Percentiles rank a stretch among this genome's conserved stretches.
phyloP scores from a whole-genome alignment of 176 grass and related monocot species.

The Ensete ventricosum region DNA sequence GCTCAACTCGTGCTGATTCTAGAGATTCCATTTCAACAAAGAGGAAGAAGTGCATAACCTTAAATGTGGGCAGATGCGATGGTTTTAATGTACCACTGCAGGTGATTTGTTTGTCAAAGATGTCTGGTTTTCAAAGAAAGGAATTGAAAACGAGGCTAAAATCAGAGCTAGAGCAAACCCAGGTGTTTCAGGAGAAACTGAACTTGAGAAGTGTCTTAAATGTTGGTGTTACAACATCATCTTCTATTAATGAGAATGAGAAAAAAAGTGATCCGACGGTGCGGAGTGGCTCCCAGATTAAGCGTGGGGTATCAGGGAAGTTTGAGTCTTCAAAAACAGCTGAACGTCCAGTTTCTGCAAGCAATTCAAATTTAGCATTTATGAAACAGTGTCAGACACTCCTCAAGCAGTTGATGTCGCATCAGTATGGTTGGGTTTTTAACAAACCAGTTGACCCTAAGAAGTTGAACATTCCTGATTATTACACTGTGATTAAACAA shows the following conservation, averaged over 20 bases:
- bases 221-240: constrained; percentile 33
- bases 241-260: constrained; percentile 19
- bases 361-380: constrained; percentile 21
- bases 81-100: constrained; percentile 49
- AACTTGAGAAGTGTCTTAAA: constrained; percentile 8
- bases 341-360: background rate
- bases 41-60: constrained; percentile 85
- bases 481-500: constrained; percentile 66
- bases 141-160: constrained; percentile 51
- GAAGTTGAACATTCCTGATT: constrained; percentile 90
- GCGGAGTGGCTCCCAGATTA: constrained; percentile 24
- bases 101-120: constrained; percentile 46
- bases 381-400: constrained; percentile 68
- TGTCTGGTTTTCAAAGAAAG: constrained; percentile 58
- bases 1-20: constrained; percentile 45
- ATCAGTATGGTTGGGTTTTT: constrained; percentile 67
- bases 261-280: constrained; percentile 26
- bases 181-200: constrained; percentile 41
- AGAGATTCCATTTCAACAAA: constrained; percentile 49
- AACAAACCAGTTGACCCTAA: constrained; percentile 59
- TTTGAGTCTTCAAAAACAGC: constrained; percentile 35
- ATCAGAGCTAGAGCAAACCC: constrained; percentile 45
- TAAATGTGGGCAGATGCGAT: constrained; percentile 45
- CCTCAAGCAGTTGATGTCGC: constrained; percentile 84
- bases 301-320: constrained; percentile 40